These are phyloP conservation scores for Ophiostoma sp. DNA, from an alignment of 2,329 filamentous ascomycete genomes.

Conservation along the genomic window DNA sequence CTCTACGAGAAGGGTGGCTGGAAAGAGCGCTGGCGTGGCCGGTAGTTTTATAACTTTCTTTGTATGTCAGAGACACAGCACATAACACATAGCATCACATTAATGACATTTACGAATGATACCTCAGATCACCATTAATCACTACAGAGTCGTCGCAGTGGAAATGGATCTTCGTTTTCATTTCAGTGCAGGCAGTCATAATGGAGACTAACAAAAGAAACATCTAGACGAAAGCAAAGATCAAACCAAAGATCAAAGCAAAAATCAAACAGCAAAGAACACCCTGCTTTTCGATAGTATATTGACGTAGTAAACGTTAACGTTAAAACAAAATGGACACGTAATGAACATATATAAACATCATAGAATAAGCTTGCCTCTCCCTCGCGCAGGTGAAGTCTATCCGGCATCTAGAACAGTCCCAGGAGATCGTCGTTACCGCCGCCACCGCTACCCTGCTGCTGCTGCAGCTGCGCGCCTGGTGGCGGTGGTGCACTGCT, in stretches of 20 bases:
- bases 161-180: not conserved
- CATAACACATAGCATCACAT: not conserved
- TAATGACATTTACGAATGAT: slow-evolving; percentile 7
- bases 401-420: slow-evolving; percentile 42
- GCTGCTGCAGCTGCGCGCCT: slow-evolving; percentile 49
- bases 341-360: not conserved
- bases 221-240: not conserved
- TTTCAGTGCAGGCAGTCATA: not conserved
- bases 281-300: slow-evolving; percentile 3
- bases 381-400: not conserved
- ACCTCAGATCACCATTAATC: not conserved
- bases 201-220: not conserved
- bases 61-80: not conserved
- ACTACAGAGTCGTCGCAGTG: not conserved
- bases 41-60: slow-evolving; percentile 9
- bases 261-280: slow-evolving; percentile 4
- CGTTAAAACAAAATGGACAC: not conserved
- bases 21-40: slow-evolving; percentile 57
- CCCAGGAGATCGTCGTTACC: slow-evolving; percentile 53
- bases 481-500: slow-evolving; percentile 57
- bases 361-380: not conserved
- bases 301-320: slow-evolving; percentile 1
- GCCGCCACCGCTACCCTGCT: slow-evolving; percentile 39
- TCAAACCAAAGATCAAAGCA: slow-evolving; percentile 16
- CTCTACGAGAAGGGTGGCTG: slow-evolving; percentile 67